Conservation (phyloP, 1,139 yeast genomes). For the Hemisphaericaspora xylanilytica region DNA sequence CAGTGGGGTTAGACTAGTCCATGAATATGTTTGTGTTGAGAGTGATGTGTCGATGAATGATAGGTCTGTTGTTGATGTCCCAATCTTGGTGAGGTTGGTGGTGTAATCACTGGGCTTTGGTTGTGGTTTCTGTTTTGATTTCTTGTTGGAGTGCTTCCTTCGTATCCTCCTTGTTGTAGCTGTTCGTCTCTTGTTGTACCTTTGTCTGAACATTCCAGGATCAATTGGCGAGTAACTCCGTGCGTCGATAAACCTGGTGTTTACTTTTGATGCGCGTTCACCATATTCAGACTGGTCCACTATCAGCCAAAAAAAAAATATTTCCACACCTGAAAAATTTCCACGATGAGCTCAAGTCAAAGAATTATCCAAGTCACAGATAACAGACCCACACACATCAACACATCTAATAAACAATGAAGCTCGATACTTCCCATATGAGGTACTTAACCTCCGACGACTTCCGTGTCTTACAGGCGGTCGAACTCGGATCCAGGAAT, state of each 20-base stretch:
- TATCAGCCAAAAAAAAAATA: slow-evolving; percentile 1
- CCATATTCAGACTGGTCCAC: too few species aligned
- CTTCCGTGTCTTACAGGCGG: slow-evolving; percentile 84
- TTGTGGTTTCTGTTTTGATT: not conserved
- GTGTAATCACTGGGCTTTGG: slow-evolving; percentile 1
- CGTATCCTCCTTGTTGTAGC: not conserved
- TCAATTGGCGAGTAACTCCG: not conserved
- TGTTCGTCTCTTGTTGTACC: slow-evolving; percentile 1
- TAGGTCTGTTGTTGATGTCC: slow-evolving; percentile 11
- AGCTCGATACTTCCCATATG: slow-evolving; percentile 90
- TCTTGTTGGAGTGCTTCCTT: not conserved
- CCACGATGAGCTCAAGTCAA: too few species aligned
- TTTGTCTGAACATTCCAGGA: not conserved
- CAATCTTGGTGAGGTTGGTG: slow-evolving; percentile 6
- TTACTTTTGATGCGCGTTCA: not conserved
- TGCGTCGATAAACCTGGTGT: not conserved
- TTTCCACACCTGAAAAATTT: not conserved
- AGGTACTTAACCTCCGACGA: slow-evolving; percentile 88
- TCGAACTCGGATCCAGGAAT: slow-evolving; percentile 85
- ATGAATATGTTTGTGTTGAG: slow-evolving; percentile 17
- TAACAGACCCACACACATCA: too few species aligned
- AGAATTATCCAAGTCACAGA: too few species aligned
- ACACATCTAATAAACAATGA: too few species aligned
- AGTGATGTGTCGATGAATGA: slow-evolving; percentile 17
- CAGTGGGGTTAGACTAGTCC: slow-evolving; percentile 16